Evolutionary conservation across 345 rosid genomes (phyloP).

Genomic region (Gossypium ekmanianum): DNA sequence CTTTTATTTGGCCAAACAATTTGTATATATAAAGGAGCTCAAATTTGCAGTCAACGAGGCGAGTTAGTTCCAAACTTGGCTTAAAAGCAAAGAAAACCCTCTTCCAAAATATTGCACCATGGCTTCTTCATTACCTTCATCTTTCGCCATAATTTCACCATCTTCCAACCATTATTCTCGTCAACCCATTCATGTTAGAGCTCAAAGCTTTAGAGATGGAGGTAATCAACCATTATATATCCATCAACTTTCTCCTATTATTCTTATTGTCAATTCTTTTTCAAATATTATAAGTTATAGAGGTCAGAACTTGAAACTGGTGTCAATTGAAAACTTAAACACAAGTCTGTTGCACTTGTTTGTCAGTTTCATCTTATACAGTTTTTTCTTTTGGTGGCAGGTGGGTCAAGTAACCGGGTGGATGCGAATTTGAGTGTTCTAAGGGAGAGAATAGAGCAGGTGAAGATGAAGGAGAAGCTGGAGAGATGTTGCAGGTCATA

Average conservation of each 20-base stretch:
- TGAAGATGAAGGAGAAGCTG: conserved; percentile 45
- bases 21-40: neutral
- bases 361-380: too few species aligned
- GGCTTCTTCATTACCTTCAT: conserved; percentile 16
- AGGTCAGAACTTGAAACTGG: too few species aligned
- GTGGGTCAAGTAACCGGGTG: conserved; percentile 26
- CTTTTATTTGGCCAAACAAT: neutral
- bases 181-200: conserved; percentile 23
- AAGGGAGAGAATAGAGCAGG: conserved; percentile 41
- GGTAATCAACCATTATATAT: conserved; percentile 15
- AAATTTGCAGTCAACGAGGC: neutral
- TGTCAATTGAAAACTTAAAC: too few species aligned
- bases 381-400: conserved; percentile 17
- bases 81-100: neutral
- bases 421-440: conserved; percentile 42
- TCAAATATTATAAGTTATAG: too few species aligned
- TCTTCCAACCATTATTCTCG: conserved; percentile 7
- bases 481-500: conserved; percentile 39
- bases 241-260: neutral
- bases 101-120: neutral
- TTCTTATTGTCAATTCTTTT: too few species aligned
- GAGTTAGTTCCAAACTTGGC: neutral
- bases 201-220: conserved; percentile 34
- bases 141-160: conserved; percentile 1
- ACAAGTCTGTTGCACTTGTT: too few species aligned